These are phyloP conservation scores for Parsonsia alboflavescens DNA, from an alignment of 257 asterid species.

Conservation along the genomic window DNA sequence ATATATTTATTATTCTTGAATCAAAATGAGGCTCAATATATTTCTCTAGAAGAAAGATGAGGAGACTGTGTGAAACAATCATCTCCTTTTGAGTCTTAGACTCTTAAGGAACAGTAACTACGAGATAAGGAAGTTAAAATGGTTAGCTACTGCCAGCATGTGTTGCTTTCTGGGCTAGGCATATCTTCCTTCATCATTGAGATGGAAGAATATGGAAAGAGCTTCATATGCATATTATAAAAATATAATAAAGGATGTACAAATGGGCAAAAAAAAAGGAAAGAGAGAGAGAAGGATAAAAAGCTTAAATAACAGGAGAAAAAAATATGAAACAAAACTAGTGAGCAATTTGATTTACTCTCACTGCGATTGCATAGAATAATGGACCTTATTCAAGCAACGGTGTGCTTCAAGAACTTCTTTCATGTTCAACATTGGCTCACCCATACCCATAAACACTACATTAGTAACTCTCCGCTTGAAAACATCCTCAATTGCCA, in stretches of 20 bases:
- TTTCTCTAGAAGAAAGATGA: background rate
- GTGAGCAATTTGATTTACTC: background rate
- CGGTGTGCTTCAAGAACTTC: constrained; percentile 92
- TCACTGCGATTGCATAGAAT: background rate
- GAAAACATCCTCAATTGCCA: constrained; percentile 84
- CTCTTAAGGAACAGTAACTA: background rate
- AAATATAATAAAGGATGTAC: background rate
- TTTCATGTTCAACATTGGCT: constrained; percentile 93
- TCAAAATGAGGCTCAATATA: background rate
- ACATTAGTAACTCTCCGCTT: constrained; percentile 86
- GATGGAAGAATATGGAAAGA: background rate
- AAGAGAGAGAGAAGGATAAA: background rate
- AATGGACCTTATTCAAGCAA: constrained; percentile 84
- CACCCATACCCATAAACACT: constrained; percentile 99
- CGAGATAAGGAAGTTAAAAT: background rate
- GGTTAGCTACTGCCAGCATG: background rate
- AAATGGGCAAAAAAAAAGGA: background rate
- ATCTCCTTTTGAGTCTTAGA: background rate
- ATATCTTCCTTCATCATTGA: background rate
- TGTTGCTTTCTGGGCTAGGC: background rate
- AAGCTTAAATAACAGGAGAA: background rate
- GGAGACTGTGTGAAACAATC: background rate
- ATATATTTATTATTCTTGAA: background rate
- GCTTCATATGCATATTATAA: background rate
- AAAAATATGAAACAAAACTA: background rate